Conservation (phyloP, 176 grass and related monocot species). For the Carex myosuroides region DNA sequence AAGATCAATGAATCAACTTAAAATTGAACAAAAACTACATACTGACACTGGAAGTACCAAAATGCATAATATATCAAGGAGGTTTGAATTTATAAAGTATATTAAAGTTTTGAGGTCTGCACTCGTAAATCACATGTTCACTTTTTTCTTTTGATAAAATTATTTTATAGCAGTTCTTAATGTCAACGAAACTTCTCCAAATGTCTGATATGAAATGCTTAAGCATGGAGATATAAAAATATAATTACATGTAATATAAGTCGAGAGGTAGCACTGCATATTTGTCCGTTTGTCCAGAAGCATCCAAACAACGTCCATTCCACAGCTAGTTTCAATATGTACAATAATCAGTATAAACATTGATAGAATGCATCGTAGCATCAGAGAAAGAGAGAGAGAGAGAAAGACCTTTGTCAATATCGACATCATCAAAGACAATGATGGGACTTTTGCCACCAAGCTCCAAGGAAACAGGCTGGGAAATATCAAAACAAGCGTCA, state of each 20-base stretch:
- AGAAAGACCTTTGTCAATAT: conserved; percentile 92
- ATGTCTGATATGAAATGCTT: neutral
- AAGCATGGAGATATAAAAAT: neutral
- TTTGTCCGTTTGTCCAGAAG: conserved; percentile 99
- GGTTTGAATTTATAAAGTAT: neutral
- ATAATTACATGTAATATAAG: conserved; percentile 80
- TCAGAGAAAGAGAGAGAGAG: conserved; percentile 25
- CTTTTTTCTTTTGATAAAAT: conserved; percentile 5
- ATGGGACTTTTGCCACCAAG: conserved; percentile 99
- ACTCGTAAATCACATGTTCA: neutral
- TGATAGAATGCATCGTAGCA: neutral
- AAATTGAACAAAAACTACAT: neutral
- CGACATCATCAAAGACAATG: conserved; percentile 96
- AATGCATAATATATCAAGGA: neutral
- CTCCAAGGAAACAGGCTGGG: conserved; percentile 89
- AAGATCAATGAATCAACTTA: neutral
- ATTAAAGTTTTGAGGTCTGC: neutral
- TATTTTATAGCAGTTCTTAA: neutral
- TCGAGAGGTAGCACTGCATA: conserved; percentile 97
- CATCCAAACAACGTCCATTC: conserved; percentile 98
- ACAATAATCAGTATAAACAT: conserved; percentile 17
- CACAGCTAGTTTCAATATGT: conserved; percentile 60
- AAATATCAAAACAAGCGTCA: conserved; percentile 26
- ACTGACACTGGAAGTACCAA: neutral
- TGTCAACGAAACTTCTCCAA: neutral